These are phyloP conservation scores for Pouteria glomerata DNA, from an alignment of 148 eudicot genomes.

Conservation along the genomic window DNA sequence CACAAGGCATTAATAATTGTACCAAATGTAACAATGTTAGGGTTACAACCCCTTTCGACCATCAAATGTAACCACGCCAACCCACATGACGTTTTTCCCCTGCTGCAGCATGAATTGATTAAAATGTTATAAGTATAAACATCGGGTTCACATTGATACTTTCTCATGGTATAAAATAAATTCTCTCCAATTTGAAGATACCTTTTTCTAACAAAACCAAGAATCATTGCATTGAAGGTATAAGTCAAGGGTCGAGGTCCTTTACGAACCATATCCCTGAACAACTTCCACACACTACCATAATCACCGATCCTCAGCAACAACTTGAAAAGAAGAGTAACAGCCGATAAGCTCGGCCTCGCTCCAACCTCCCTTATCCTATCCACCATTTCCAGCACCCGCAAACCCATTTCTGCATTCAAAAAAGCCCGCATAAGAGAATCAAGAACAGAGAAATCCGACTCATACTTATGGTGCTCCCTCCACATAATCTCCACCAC, in stretches of 20 bases:
- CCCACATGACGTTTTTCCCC: conserved; percentile 60
- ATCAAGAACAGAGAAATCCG: conserved; percentile 71
- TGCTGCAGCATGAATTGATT: conserved; percentile 62
- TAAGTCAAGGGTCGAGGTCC: conserved; percentile 56
- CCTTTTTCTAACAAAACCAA: conserved; percentile 73
- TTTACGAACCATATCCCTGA: conserved; percentile 63
- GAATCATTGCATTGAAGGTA: conserved; percentile 58
- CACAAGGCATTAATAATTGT: conserved; percentile 63
- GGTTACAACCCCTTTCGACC: conserved; percentile 54
- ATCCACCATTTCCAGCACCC: conserved; percentile 49
- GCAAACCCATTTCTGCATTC: conserved; percentile 44
- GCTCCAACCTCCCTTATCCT: conserved; percentile 62
- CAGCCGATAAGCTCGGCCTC: conserved; percentile 50
- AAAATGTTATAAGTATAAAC: conserved; percentile 68
- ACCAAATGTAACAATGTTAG: conserved; percentile 49
- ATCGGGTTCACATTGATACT: conserved; percentile 58
- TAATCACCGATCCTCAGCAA: conserved; percentile 67
- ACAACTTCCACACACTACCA: conserved; percentile 79
- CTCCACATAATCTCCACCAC: conserved; percentile 63
- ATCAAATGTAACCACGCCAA: conserved; percentile 54
- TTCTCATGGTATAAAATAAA: conserved; percentile 59
- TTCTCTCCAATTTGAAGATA: conserved; percentile 52
- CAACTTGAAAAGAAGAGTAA: conserved; percentile 47
- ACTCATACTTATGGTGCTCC: conserved; percentile 36
- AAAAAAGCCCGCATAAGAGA: conserved; percentile 76